These are phyloP conservation scores for Sporothrix humicola DNA, from an alignment of 2,329 filamentous ascomycete species.

Conservation along the genomic window DNA sequence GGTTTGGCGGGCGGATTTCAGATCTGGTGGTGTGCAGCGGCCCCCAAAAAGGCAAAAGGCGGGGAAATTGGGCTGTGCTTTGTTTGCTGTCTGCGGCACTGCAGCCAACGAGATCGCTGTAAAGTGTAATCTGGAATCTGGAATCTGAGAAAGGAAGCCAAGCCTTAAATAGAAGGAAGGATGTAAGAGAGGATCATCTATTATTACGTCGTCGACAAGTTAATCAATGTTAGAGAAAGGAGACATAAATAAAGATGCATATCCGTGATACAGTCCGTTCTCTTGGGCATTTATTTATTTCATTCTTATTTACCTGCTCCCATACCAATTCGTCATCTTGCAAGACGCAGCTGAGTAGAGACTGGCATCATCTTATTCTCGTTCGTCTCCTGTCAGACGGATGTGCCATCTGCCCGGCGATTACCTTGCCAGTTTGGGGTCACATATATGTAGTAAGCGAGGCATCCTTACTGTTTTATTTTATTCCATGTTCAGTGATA, in stretches of 20 bases:
- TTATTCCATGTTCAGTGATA: no score
- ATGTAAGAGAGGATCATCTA: not conserved
- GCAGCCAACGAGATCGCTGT: not conserved
- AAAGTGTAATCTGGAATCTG: not conserved
- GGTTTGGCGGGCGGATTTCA: not conserved
- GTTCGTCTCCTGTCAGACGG: not conserved
- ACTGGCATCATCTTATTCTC: no score
- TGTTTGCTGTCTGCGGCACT: no score
- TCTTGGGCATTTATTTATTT: no score
- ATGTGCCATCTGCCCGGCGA: not conserved
- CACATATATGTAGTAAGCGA: no score
- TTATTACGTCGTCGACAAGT: not conserved
- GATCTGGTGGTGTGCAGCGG: not conserved
- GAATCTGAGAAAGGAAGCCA: not conserved
- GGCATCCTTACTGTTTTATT: no score
- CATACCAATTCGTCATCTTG: no score
- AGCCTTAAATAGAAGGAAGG: not conserved
- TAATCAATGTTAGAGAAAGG: not conserved
- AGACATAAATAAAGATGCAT: not conserved
- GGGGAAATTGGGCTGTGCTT: slow-evolving; percentile 5
- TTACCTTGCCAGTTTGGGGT: no score
- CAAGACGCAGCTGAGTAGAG: no score
- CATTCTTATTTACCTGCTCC: not conserved
- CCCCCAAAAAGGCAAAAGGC: not conserved
- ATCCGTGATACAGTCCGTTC: no score